Conservation (phyloP, 768 basidiomycete species). For the Xerocomellus chrysenteron region DNA sequence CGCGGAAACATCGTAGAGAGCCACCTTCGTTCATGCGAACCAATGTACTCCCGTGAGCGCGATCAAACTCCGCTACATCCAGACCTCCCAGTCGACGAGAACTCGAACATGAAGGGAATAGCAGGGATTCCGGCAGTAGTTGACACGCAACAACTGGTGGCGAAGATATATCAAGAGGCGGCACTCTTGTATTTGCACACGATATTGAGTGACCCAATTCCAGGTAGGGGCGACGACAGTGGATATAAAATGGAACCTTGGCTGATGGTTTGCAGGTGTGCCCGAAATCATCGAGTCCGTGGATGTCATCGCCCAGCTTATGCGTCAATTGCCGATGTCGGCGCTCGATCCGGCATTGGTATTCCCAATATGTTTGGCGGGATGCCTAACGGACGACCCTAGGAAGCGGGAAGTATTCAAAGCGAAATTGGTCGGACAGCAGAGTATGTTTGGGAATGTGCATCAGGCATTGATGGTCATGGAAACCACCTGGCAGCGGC, state of each 20-base stretch:
- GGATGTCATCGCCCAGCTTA: constrained; percentile 49
- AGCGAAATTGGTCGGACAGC: constrained; percentile 50
- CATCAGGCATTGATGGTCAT: constrained; percentile 58
- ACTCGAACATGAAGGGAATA: constrained; percentile 24
- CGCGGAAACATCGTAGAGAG: constrained; percentile 74
- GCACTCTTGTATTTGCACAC: constrained; percentile 70
- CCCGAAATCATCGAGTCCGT: constrained; percentile 66
- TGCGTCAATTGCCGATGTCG: constrained; percentile 55
- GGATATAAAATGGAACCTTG: neutral
- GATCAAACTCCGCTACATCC: constrained; percentile 43
- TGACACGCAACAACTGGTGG: constrained; percentile 50
- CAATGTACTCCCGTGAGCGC: constrained; percentile 29
- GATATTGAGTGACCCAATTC: constrained; percentile 64
- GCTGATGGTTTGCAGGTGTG: constrained; percentile 49
- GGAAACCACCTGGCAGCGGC: constrained; percentile 69
- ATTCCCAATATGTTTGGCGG: constrained; percentile 74
- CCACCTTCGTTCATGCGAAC: constrained; percentile 48
- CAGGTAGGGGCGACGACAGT: constrained; percentile 48
- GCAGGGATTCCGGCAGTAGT: constrained; percentile 33
- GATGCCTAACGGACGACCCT: constrained; percentile 69
- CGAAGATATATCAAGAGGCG: constrained; percentile 62
- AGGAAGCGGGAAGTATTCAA: constrained; percentile 58
- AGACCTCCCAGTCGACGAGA: constrained; percentile 29
- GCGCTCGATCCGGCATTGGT: constrained; percentile 65
- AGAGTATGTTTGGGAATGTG: constrained; percentile 60